Evolutionary conservation across 1,284 basidiomycete genomes (phyloP).

Genomic region (Ceratobasidium sp.): DNA sequence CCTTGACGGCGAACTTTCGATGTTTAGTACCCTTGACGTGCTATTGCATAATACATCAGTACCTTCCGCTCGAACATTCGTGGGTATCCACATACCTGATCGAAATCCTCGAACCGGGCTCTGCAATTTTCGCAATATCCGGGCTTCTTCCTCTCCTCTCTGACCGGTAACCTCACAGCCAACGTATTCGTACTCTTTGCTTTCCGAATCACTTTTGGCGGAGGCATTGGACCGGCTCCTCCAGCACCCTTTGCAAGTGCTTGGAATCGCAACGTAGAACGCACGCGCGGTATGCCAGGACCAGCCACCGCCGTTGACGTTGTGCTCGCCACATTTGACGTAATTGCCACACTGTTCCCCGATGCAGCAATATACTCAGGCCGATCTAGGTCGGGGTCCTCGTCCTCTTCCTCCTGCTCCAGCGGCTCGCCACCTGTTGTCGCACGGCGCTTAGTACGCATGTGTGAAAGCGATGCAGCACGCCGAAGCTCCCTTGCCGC

Average conservation of each 20-base stretch:
- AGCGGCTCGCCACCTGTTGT: conserved; percentile 44
- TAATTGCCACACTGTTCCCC: conserved; percentile 94
- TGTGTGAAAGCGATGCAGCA: conserved; percentile 82
- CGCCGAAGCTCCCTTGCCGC: conserved; percentile 61
- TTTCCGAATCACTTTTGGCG: conserved; percentile 83
- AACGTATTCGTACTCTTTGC: conserved; percentile 76
- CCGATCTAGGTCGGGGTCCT: conserved; percentile 68
- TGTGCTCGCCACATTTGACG: conserved; percentile 88
- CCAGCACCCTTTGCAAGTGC: conserved; percentile 55
- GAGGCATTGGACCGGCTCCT: conserved; percentile 53
- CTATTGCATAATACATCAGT: conserved; percentile 61
- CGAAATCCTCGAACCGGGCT: conserved; percentile 90
- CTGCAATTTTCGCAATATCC: conserved; percentile 99
- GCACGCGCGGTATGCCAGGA: conserved; percentile 62
- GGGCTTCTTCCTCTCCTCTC: conserved; percentile 89
- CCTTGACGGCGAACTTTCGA: conserved; percentile 86
- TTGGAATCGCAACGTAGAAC: conserved; percentile 70
- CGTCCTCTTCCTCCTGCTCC: conserved; percentile 53
- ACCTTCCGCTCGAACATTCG: conserved; percentile 7
- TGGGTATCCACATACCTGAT: conserved; percentile 65
- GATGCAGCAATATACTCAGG: conserved; percentile 86
- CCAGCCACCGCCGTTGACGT: conserved; percentile 70
- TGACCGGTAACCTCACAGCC: conserved; percentile 77
- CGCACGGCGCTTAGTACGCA: conserved; percentile 65
- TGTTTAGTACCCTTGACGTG: conserved; percentile 86